Evolutionary conservation across 2,329 filamentous ascomycete species (phyloP), one percentile per base, ranked within the genome.

Genomic region (Beauveria caledonica): DNA sequence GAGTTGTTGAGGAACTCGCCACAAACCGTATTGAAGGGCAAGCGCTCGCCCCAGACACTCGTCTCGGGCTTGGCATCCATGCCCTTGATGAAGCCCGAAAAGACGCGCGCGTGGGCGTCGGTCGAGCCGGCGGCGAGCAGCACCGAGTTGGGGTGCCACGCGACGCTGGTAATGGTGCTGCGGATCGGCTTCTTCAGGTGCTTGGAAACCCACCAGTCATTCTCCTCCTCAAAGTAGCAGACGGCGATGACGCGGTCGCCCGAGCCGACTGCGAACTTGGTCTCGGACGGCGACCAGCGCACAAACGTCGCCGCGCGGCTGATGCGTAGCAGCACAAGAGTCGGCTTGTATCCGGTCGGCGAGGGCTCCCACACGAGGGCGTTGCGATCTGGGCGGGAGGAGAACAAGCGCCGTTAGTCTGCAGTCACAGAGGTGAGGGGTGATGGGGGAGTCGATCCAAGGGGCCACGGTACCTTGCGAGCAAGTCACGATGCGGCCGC

Each of bases 121-220:
- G 94, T 97, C n/a, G 91, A 96, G 42, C 94, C 94, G 48, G 94
- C 92, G 17, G 93, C 94, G 25, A 99, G 81, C 36, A 99, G 84
- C 17, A 99, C 94, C 10, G 90, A 95, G 80, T 99, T 99, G 40
- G 94, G 94, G 75, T 99, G 94, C 94, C 94, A 99, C 61, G 88
- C 87, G 49, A 99, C 86, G 17, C 89, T 92, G 60, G 94, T 97
- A 69, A 99, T 93, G 61, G 94, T 99, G 73, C 92, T 96, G 66
- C 93, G 89, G 69, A 99, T 96, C 21, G 94, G 94, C 83, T 97
- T 99, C 85, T 97, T 97, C 71, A 99, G 78, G 77, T 99, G 94
- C 82, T 99, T 99, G 42, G 92, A 97, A 46, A 99, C 93, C 94
- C 94, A 99, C 94, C 94, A 99, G 79, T 99, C 92, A 76, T 99